phyloP scores from a whole-genome alignment of 2,329 filamentous ascomycete species.

The Pseudogymnoascus sp. region DNA sequence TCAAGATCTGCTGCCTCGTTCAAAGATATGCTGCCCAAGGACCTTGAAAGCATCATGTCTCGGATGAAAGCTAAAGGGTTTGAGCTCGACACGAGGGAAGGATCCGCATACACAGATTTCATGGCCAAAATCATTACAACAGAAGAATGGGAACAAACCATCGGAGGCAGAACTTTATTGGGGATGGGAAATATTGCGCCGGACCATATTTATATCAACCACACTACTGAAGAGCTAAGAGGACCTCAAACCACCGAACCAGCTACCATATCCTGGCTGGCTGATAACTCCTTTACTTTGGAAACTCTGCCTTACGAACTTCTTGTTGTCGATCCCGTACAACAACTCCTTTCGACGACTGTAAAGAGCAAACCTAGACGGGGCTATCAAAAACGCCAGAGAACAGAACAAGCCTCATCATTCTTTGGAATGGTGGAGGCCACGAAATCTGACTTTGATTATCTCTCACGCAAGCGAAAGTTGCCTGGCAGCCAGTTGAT shows the following conservation, averaged over 20 bases:
- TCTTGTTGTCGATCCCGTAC: conserved; percentile 30
- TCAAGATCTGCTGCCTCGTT: conserved; percentile 17
- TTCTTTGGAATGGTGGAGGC: conserved; percentile 9
- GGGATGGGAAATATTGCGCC: conserved; percentile 32
- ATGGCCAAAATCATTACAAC: conserved; percentile 35
- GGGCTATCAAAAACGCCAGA: conserved; percentile 6
- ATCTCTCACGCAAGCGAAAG: conserved; percentile 1
- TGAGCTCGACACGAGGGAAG: neutral
- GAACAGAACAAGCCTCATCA: neutral
- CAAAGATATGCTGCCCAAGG: conserved; percentile 30
- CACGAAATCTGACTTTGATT: conserved; percentile 6
- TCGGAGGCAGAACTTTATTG: conserved; percentile 31
- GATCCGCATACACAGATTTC: conserved; percentile 25
- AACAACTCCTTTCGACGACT: conserved; percentile 19
- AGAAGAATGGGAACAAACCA: conserved; percentile 41
- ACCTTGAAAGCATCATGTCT: conserved; percentile 30
- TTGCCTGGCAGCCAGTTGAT: conserved; percentile 3
- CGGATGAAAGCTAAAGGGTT: conserved; percentile 22
- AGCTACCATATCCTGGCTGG: conserved; percentile 33
- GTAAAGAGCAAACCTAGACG: conserved; percentile 9
- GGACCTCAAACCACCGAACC: conserved; percentile 19
- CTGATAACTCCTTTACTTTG: conserved; percentile 36
- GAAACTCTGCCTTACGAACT: conserved; percentile 40
- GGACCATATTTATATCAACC: conserved; percentile 36
- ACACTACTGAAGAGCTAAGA: conserved; percentile 20